Evolutionary conservation across 2,329 filamentous ascomycete species (phyloP).

Genomic region (Talaromyces albobiverticillius): DNA sequence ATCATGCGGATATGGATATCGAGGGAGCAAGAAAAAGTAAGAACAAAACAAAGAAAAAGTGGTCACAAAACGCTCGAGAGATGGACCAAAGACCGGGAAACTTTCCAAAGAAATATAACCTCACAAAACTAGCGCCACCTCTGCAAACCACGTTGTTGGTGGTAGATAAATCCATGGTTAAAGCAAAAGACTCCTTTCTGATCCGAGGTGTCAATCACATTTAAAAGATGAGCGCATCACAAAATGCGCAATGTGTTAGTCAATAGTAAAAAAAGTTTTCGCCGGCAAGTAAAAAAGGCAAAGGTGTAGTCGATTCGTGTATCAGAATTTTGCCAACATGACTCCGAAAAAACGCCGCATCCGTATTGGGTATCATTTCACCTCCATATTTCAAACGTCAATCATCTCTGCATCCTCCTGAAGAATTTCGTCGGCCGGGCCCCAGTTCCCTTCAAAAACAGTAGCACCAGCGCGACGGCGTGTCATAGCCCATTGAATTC

Average conservation of each 20-base stretch:
- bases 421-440: slow-evolving; percentile 67
- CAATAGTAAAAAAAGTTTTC: background rate
- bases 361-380: slow-evolving; percentile 6
- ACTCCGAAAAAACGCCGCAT: slow-evolving; percentile 13
- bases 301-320: slow-evolving; percentile 17
- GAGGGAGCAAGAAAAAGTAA: background rate
- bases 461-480: slow-evolving; percentile 85
- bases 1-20: slow-evolving; percentile 7
- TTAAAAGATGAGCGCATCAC: background rate
- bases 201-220: slow-evolving; percentile 6
- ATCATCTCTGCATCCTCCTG: slow-evolving; percentile 62
- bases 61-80: slow-evolving; percentile 12
- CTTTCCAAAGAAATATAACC: slow-evolving; percentile 10
- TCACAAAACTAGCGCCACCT: slow-evolving; percentile 13
- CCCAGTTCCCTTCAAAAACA: slow-evolving; percentile 94
- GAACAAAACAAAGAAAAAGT: slow-evolving; percentile 3
- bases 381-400: slow-evolving; percentile 46
- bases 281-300: background rate
- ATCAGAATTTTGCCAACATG: slow-evolving; percentile 16
- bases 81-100: slow-evolving; percentile 12
- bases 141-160: slow-evolving; percentile 11
- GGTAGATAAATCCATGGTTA: slow-evolving; percentile 11
- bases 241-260: background rate
- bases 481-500: slow-evolving; percentile 74
- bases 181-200: slow-evolving; percentile 5